These are phyloP conservation scores for Ustilago tritici DNA, from an alignment of 1,284 basidiomycete species.

Conservation along the genomic window DNA sequence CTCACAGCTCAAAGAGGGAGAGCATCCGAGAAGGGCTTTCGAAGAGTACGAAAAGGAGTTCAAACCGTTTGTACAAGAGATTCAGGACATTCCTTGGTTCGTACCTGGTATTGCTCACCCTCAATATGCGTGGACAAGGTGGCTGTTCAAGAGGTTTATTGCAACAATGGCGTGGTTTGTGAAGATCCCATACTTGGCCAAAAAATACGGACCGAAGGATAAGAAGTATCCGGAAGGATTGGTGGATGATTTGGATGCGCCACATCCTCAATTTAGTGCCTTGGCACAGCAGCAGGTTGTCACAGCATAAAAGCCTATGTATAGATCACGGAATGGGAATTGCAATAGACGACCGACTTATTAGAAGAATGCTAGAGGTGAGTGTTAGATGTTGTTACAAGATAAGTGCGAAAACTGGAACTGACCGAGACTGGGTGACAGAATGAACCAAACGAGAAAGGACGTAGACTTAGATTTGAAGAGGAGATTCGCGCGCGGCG, in stretches of 20 bases:
- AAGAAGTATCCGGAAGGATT: conserved; percentile 11
- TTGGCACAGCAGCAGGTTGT: conserved; percentile 6
- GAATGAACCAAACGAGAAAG: background rate
- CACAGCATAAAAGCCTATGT: background rate
- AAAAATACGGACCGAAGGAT: conserved; percentile 5
- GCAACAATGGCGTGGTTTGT: conserved; percentile 1
- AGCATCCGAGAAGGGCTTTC: conserved; percentile 29
- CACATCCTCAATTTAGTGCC: conserved; percentile 16
- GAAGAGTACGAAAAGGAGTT: conserved; percentile 37
- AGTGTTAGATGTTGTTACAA: conserved; percentile 4
- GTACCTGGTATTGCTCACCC: conserved; percentile 36
- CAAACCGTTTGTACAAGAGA: conserved; percentile 43
- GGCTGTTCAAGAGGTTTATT: conserved; percentile 18
- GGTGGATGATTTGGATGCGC: conserved; percentile 21
- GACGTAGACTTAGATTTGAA: background rate
- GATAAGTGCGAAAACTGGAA: background rate
- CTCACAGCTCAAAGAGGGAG: conserved; percentile 15
- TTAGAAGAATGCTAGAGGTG: conserved; percentile 6
- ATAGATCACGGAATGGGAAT: background rate
- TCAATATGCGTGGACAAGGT: conserved; percentile 7
- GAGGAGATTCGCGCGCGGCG: background rate
- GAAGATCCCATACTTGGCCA: conserved; percentile 11
- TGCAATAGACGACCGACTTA: background rate
- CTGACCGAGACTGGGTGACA: background rate
- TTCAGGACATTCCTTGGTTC: conserved; percentile 39